Evolutionary conservation across 495 filamentous ascomycete genomes (phyloP).

Genomic region (Tuber microsphaerosporum): DNA sequence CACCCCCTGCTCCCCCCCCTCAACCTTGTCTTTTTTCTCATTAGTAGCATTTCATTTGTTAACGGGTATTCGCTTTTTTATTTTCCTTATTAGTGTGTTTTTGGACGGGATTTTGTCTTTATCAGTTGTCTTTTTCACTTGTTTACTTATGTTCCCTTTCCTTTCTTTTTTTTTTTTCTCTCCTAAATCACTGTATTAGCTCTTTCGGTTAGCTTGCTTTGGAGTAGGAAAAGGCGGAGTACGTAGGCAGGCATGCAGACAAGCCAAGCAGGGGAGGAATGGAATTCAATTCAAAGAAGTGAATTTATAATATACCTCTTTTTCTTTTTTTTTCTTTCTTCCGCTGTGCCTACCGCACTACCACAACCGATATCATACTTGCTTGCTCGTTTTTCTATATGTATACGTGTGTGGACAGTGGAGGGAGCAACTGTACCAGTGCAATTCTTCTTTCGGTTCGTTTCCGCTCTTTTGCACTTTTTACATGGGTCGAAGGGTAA

Average conservation of each 20-base stretch:
- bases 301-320: background rate
- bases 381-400: background rate
- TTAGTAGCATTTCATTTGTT: background rate
- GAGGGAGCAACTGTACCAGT: background rate
- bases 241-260: background rate
- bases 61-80: background rate
- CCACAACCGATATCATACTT: background rate
- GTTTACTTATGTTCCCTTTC: background rate
- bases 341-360: background rate
- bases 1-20: background rate
- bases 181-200: background rate
- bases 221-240: background rate
- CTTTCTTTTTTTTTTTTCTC: background rate
- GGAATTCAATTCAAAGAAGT: background rate
- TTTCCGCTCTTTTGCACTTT: background rate
- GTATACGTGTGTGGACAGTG: background rate
- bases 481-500: background rate
- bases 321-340: background rate
- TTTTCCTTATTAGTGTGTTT: conserved; percentile 1
- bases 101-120: conserved; percentile 5
- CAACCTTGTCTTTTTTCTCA: background rate
- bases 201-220: background rate
- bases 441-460: background rate
- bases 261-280: background rate
- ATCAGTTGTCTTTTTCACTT: background rate